Base-by-base conservation (phyloP, 2,329 filamentous ascomycete genomes). In the Diaporthe helianthi region DNA sequence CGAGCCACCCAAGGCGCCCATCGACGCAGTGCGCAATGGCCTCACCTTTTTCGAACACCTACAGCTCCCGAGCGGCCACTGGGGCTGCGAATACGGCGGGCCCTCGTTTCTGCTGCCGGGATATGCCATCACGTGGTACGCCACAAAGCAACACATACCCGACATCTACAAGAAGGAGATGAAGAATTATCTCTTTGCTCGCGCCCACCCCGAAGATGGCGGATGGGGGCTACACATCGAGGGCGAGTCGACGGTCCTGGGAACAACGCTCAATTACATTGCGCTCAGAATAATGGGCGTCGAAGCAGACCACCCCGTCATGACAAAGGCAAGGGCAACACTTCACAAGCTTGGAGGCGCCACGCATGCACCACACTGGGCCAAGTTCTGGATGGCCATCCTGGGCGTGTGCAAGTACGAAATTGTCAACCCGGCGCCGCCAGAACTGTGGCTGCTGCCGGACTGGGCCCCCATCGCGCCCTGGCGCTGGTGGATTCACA, bases 401-500 rank as follows among this genome's bases (percentile, higher is more conserved):
- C 81, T 99, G 71, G 94, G 94, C 19, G 87, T 98, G 4, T 90
- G 90, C 77, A 83, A 91, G 33, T 99, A 95, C 94, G 93, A 97
- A 67, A 90, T 96, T 70, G 94, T 98, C 74, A 99, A 98, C 75
- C 96, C 96, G 0, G 90, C 96, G 2, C 96, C 96, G 1, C 93
- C 96, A 0, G 96, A 99, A 82, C 79, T 98, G 53, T 99, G 96
- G 96, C 84, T 97, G 49, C 82, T 98, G 4, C 94, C 94, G 0
- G 93, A 97, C 78, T 97, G 93, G 93, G 86, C 93, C 3, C 94
- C 94, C 0, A 86, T 97, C 76, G 90, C 93, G 6, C 95, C 95
- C 0, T 97, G 94, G 93, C 85, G 93, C 73, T 98, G 95, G 94
- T 98, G 94, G 95, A 93, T 98, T 75, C 96, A 99, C 76, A 98